Conservation (phyloP, 257 asterid species). For the Linaria vulgaris region DNA sequence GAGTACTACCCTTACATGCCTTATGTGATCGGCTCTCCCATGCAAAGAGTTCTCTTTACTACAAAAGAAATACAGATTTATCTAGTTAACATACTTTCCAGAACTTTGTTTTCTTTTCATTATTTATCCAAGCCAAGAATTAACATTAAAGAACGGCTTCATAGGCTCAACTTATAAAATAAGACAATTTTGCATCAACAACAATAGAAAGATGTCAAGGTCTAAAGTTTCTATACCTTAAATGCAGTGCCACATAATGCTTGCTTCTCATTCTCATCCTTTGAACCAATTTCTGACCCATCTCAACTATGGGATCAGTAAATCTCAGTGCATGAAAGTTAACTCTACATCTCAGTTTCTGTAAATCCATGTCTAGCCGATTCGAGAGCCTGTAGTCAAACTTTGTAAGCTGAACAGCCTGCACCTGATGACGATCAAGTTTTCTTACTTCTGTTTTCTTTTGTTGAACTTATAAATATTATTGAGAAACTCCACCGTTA, state of each 20-base stretch:
- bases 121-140: not conserved
- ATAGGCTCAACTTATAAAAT: too few relatives aligned
- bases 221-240: slow-evolving; percentile 30
- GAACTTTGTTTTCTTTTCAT: not conserved
- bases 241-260: slow-evolving; percentile 45
- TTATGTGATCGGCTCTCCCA: too few relatives aligned
- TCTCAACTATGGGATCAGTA: slow-evolving; percentile 38
- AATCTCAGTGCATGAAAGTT: slow-evolving; percentile 66
- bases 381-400: slow-evolving; percentile 76
- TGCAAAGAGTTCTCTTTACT: not conserved
- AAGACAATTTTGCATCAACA: too few relatives aligned
- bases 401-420: slow-evolving; percentile 68
- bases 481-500: slow-evolving; percentile 32
- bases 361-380: slow-evolving; percentile 45
- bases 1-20: not conserved
- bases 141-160: too few relatives aligned
- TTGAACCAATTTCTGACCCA: slow-evolving; percentile 43
- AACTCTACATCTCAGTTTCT: slow-evolving; percentile 74
- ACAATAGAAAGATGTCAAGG: not conserved
- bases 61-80: too few relatives aligned
- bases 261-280: slow-evolving; percentile 41
- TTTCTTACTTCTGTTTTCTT: slow-evolving; percentile 18
- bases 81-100: not conserved
- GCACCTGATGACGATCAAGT: slow-evolving; percentile 36
- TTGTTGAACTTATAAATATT: slow-evolving; percentile 17